Conservation (phyloP, 1,284 basidiomycete species). For the Calocybe gambosa region DNA sequence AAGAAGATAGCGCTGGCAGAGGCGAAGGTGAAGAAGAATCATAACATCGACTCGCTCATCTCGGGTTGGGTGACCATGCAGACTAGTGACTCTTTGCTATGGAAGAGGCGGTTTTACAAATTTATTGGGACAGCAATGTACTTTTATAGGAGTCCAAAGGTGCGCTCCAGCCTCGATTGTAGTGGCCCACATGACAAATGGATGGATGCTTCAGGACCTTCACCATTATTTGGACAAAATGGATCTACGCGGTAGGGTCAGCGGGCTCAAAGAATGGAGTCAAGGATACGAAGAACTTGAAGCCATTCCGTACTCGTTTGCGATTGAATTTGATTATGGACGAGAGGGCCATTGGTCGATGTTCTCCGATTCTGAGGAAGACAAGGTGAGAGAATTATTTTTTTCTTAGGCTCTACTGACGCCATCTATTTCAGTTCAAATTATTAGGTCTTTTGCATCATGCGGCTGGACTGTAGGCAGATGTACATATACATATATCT, state of each 20-base stretch:
- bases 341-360: conserved; percentile 45
- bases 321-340: conserved; percentile 51
- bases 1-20: conserved; percentile 39
- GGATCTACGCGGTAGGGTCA: conserved; percentile 39
- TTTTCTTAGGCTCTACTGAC: not conserved
- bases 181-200: not conserved
- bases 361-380: conserved; percentile 60
- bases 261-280: conserved; percentile 55
- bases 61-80: conserved; percentile 67
- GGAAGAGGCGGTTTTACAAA: conserved; percentile 65
- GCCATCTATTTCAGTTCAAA: conserved; percentile 26
- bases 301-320: conserved; percentile 66
- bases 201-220: conserved; percentile 34
- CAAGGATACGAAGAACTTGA: conserved; percentile 70
- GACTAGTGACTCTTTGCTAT: conserved; percentile 45
- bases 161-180: conserved; percentile 19
- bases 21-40: conserved; percentile 35
- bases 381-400: conserved; percentile 45
- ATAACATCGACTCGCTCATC: conserved; percentile 30
- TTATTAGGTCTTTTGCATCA: conserved; percentile 38
- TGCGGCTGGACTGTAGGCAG: conserved; percentile 31
- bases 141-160: conserved; percentile 54
- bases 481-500: too few relatives aligned
- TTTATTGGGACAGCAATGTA: conserved; percentile 43
- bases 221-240: conserved; percentile 43